These are phyloP conservation scores for Aspergillus sp. DNA, from an alignment of 2,329 filamentous ascomycete genomes.

Conservation along the genomic window DNA sequence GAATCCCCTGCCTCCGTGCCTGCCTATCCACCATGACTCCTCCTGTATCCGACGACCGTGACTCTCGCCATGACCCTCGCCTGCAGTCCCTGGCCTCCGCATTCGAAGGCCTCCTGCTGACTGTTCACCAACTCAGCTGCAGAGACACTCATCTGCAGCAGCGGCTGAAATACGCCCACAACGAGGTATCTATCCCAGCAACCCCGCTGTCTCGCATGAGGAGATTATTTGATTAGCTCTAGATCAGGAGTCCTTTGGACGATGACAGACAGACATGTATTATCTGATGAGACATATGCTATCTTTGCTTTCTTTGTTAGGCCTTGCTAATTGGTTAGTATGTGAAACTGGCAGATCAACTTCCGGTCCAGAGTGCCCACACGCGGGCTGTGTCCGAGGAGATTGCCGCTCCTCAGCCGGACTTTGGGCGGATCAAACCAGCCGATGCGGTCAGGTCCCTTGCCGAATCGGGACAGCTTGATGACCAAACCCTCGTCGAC, in stretches of 20 bases:
- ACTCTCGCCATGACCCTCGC: constrained; percentile 25
- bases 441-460: constrained; percentile 48
- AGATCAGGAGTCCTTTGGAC: constrained; percentile 64
- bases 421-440: constrained; percentile 48
- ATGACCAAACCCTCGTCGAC: constrained; percentile 42
- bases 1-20: constrained; percentile 8
- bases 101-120: constrained; percentile 35
- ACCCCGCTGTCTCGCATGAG: constrained; percentile 33
- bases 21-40: constrained; percentile 22
- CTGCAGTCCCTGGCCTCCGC: constrained; percentile 29
- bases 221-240: constrained; percentile 61
- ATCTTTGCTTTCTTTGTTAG: too few species aligned
- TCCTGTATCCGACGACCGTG: constrained; percentile 17
- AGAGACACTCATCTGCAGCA: constrained; percentile 31
- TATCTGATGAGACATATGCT: constrained; percentile 44
- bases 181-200: constrained; percentile 27
- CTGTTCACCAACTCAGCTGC: constrained; percentile 28
- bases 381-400: constrained; percentile 20
- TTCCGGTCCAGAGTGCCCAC: constrained; percentile 21
- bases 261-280: constrained; percentile 56
- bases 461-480: constrained; percentile 56
- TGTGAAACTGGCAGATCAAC: constrained; percentile 23
- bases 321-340: too few species aligned
- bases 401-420: constrained; percentile 20
- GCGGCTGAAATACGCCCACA: constrained; percentile 28